phyloP scores from a whole-genome alignment of 2,329 filamentous ascomycete genomes.

The Elsinoe arachidis region DNA sequence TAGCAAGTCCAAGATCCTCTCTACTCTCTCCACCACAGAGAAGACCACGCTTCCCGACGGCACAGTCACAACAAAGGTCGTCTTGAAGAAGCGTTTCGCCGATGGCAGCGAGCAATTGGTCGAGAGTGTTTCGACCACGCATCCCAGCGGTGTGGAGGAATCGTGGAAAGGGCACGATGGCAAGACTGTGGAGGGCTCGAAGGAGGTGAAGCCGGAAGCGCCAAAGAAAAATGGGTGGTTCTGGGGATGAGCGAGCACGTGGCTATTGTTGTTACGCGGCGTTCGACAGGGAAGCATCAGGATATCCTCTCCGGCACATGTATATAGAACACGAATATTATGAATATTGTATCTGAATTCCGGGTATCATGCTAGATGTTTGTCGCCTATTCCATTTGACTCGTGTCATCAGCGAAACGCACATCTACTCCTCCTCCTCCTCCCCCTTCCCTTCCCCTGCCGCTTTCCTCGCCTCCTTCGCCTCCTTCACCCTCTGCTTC shows the following conservation, averaged over 20 bases:
- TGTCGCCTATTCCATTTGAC: background rate
- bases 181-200: slow-evolving; percentile 3
- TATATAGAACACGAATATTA: slow-evolving; percentile 2
- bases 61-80: slow-evolving; percentile 47
- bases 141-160: background rate
- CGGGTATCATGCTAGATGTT: background rate
- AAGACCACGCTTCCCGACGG: slow-evolving; percentile 48
- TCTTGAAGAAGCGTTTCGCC: slow-evolving; percentile 50
- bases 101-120: slow-evolving; percentile 53
- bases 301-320: background rate
- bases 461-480: background rate
- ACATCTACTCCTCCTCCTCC: background rate
- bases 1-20: slow-evolving; percentile 34
- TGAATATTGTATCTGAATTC: background rate
- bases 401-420: too few species aligned
- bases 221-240: slow-evolving; percentile 16
- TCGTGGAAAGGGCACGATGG: background rate
- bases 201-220: background rate
- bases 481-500: slow-evolving; percentile 15
- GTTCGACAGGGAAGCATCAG: background rate
- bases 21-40: slow-evolving; percentile 50
- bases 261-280: background rate
- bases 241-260: slow-evolving; percentile 10
- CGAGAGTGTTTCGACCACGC: slow-evolving; percentile 43
- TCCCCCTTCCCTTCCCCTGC: background rate